These are phyloP conservation scores for Tuctoria greenei DNA, from an alignment of 176 grass and related monocot genomes.

Conservation along the genomic window DNA sequence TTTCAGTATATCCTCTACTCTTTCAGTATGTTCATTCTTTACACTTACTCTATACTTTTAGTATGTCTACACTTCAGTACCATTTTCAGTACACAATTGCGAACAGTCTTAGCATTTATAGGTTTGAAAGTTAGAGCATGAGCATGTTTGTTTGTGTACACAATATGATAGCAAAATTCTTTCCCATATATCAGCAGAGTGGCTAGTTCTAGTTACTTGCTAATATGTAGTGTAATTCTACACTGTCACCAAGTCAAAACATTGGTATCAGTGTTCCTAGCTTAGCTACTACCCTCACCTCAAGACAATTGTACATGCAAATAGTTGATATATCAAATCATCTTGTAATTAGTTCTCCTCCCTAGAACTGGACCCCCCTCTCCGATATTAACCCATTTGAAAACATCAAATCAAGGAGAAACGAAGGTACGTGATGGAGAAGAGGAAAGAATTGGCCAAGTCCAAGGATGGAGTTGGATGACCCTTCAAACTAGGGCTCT, in stretches of 20 bases:
- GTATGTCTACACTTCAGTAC: too few species aligned
- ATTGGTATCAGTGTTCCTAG: slow-evolving; percentile 39
- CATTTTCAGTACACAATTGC: too few species aligned
- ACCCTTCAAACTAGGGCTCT: slow-evolving; percentile 51
- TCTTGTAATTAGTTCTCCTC: slow-evolving; percentile 39
- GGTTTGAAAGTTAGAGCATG: too few species aligned
- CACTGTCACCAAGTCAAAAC: slow-evolving; percentile 44
- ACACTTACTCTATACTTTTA: too few species aligned
- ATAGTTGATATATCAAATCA: slow-evolving; percentile 39
- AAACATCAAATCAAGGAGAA: slow-evolving; percentile 46
- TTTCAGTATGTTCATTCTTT: too few species aligned
- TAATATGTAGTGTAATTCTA: slow-evolving; percentile 4
- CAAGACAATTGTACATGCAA: slow-evolving; percentile 40
- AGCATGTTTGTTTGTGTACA: too few species aligned
- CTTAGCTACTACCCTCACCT: slow-evolving; percentile 26
- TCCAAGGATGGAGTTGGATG: slow-evolving; percentile 53
- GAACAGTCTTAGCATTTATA: too few species aligned
- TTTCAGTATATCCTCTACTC: too few species aligned
- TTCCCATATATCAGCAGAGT: neutral
- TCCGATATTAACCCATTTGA: slow-evolving; percentile 4
- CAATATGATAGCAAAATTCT: neutral
- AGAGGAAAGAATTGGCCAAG: slow-evolving; percentile 48
- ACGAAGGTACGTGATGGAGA: slow-evolving; percentile 19
- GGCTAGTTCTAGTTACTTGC: neutral
- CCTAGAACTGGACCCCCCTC: slow-evolving; percentile 59